Conservation (phyloP, 192 early-diverging fungal genomes). For the Umbelopsis isabellina region DNA sequence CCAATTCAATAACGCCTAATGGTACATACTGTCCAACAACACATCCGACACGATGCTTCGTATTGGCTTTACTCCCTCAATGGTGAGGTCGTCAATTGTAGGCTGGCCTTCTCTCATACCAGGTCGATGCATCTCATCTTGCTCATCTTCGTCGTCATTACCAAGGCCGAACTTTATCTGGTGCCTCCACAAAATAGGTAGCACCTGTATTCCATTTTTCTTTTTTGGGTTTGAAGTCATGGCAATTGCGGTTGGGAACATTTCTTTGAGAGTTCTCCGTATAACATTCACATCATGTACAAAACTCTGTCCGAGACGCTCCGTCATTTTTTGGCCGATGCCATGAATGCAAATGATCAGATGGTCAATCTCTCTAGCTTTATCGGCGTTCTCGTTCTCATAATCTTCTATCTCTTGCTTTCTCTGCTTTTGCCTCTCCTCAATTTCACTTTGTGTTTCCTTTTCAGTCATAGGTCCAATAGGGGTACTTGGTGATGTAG, state of each 20-base stretch:
- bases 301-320: constrained; percentile 66
- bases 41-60: constrained; percentile 76
- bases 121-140: constrained; percentile 46
- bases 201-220: constrained; percentile 60
- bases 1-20: not conserved
- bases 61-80: constrained; percentile 75
- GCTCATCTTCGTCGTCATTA: constrained; percentile 51
- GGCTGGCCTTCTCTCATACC: constrained; percentile 52
- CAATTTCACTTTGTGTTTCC: constrained; percentile 18
- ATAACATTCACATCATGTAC: constrained; percentile 62
- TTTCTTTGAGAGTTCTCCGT: constrained; percentile 62
- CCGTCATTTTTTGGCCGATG: constrained; percentile 77
- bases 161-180: constrained; percentile 69
- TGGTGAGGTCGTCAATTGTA: constrained; percentile 68
- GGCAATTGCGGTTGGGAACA: constrained; percentile 11
- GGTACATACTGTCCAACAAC: constrained; percentile 65
- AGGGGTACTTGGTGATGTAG: constrained; percentile 36
- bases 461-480: constrained; percentile 33
- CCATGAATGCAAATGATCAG: constrained; percentile 80
- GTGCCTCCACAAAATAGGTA: constrained; percentile 79
- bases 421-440: constrained; percentile 44
- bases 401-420: constrained; percentile 52
- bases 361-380: constrained; percentile 70
- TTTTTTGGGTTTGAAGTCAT: not conserved
- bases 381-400: constrained; percentile 50